These are phyloP conservation scores for Sarcodon sp. DNA, from an alignment of 768 basidiomycete genomes.

Conservation along the genomic window DNA sequence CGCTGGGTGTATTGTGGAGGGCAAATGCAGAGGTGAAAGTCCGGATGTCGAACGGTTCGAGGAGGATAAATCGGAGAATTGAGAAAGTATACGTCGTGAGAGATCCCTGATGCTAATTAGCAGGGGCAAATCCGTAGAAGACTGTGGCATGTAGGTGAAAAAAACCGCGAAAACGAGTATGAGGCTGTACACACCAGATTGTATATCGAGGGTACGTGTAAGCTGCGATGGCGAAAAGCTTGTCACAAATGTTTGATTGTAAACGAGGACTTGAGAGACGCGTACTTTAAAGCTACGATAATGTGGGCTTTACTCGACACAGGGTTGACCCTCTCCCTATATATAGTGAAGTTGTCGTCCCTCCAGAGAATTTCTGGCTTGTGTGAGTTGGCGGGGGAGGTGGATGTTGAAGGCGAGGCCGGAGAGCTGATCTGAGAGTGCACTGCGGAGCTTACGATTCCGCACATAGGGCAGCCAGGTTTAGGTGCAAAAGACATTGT, in stretches of 20 bases:
- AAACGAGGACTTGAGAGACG: conserved; percentile 6
- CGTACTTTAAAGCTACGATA: conserved; percentile 66
- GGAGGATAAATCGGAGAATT: conserved; percentile 19
- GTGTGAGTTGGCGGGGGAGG: conserved; percentile 27
- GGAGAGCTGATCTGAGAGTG: conserved; percentile 20
- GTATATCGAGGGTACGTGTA: conserved; percentile 73
- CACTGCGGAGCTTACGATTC: conserved; percentile 48
- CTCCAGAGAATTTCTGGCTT: conserved; percentile 58
- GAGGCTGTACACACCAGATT: conserved; percentile 36
- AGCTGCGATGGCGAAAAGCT: conserved; percentile 24
- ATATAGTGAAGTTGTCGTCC: conserved; percentile 67
- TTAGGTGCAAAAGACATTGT: conserved; percentile 45
- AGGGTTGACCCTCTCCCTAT: conserved; percentile 56
- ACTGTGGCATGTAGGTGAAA: conserved; percentile 25
- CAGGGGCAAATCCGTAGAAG: conserved; percentile 63
- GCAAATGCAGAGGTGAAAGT: conserved; percentile 4
- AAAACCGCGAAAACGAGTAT: neutral
- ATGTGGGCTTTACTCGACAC: conserved; percentile 66
- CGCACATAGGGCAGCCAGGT: conserved; percentile 66
- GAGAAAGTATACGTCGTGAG: conserved; percentile 38
- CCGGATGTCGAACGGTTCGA: neutral
- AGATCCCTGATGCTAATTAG: conserved; percentile 50
- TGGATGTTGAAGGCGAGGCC: conserved; percentile 33
- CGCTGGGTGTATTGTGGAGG: conserved; percentile 9
- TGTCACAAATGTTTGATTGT: conserved; percentile 3